phyloP scores from a whole-genome alignment of 306 rosid species.

The Cicer chorassanicum region DNA sequence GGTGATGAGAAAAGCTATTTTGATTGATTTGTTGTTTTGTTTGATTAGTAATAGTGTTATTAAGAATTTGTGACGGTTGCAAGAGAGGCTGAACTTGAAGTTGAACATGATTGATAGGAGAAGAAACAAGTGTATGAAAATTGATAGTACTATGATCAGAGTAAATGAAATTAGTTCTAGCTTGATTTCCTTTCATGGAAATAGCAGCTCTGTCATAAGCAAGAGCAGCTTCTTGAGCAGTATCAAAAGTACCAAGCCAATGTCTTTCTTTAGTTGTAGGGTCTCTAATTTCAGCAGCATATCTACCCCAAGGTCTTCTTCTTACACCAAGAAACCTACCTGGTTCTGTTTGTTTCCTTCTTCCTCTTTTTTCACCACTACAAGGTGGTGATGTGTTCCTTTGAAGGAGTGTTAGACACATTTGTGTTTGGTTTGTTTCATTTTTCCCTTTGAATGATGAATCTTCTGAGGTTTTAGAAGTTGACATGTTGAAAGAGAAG shows the following conservation, averaged over 20 bases:
- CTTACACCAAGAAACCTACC: conserved; percentile 95
- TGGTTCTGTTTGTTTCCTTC: conserved; percentile 88
- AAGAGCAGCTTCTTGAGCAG: conserved; percentile 99
- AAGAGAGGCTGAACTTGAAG: conserved; percentile 51
- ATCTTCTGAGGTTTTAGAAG: conserved; percentile 69
- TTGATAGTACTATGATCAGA: conserved; percentile 57
- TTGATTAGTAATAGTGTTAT: conserved; percentile 3
- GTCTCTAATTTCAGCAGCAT: conserved; percentile 98
- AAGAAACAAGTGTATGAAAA: conserved; percentile 68
- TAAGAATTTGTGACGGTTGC: conserved; percentile 54
- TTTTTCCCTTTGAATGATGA: conserved; percentile 52
- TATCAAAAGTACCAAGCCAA: conserved; percentile 99
- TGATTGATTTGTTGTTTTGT: conserved; percentile 49
- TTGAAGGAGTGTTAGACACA: conserved; percentile 69
- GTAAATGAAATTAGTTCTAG: conserved; percentile 93
- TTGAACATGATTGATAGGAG: conserved; percentile 57
- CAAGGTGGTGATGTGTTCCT: conserved; percentile 60
- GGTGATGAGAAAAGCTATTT: conserved; percentile 42
- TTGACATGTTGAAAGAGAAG: conserved; percentile 58
- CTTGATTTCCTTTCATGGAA: conserved; percentile 95
- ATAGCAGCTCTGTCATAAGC: conserved; percentile 99
- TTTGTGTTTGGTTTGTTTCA: conserved; percentile 58
- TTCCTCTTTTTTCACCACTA: conserved; percentile 75
- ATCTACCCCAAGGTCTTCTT: conserved; percentile 95
- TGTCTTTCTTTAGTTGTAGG: conserved; percentile 96